Conservation (phyloP, 2,329 filamentous ascomycete species). For the Rhexocercosporidium sp. region DNA sequence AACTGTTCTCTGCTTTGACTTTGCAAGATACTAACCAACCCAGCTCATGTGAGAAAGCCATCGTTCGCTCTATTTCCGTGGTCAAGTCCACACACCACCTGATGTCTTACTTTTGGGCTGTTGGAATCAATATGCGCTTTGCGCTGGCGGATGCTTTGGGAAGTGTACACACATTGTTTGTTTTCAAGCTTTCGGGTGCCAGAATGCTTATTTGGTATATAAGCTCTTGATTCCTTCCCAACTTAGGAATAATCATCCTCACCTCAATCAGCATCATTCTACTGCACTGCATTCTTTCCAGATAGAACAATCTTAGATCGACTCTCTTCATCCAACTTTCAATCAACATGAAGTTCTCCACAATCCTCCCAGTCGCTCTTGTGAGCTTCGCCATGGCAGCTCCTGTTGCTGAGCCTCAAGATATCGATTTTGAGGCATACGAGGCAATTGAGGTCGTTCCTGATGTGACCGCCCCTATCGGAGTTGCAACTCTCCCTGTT, state of each 20-base stretch:
- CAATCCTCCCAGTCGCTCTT: slow-evolving; percentile 12
- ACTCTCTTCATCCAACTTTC: slow-evolving; percentile 3
- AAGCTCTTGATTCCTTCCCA: neutral
- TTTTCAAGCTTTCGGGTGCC: neutral
- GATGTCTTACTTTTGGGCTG: slow-evolving; percentile 12
- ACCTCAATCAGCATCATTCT: neutral
- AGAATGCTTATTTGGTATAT: neutral
- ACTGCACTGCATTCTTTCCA: neutral
- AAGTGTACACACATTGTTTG: neutral
- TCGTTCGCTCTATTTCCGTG: neutral
- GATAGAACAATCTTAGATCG: neutral
- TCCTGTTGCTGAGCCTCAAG: slow-evolving; percentile 21
- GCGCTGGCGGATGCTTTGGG: neutral
- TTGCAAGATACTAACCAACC: neutral
- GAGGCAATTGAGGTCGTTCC: slow-evolving; percentile 11
- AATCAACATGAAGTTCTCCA: slow-evolving; percentile 19
- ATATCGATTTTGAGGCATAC: slow-evolving; percentile 22
- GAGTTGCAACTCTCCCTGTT: neutral
- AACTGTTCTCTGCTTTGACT: neutral
- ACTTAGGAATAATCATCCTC: neutral
- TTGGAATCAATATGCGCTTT: slow-evolving; percentile 1
- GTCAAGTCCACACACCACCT: neutral
- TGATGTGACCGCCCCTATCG: slow-evolving; percentile 14
- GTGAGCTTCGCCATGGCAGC: slow-evolving; percentile 13
- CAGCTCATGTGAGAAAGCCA: neutral